A percentile compares a stretch with the other conserved stretches of the same genome.
These are phyloP conservation scores for Pinus taeda DNA, from an alignment of 75 land plant genomes.

Conservation along the genomic window DNA sequence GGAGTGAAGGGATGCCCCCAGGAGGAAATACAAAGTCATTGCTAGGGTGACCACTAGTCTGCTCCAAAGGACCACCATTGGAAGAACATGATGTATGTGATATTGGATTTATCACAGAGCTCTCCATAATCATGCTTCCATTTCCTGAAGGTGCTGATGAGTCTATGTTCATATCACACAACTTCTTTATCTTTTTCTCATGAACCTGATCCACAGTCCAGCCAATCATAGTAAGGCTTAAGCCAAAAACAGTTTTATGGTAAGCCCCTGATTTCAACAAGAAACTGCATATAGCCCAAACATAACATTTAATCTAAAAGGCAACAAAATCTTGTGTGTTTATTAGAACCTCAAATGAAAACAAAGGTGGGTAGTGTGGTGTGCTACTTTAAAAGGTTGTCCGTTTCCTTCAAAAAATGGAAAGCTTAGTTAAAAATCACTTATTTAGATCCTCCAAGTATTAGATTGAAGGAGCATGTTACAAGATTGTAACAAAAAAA, in stretches of 20 bases:
- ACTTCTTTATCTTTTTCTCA: slow-evolving; percentile 83
- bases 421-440: too few species aligned
- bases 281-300: neutral
- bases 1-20: slow-evolving; percentile 81
- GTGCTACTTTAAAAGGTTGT: neutral
- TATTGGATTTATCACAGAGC: slow-evolving; percentile 24
- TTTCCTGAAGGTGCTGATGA: slow-evolving; percentile 40
- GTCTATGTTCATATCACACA: slow-evolving; percentile 62
- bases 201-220: slow-evolving; percentile 62
- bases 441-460: neutral
- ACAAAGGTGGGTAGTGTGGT: neutral
- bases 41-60: slow-evolving; percentile 18
- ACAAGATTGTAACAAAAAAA: neutral
- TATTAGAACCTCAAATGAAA: neutral
- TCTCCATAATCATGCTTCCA: slow-evolving; percentile 32
- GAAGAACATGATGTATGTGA: slow-evolving; percentile 14
- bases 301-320: neutral
- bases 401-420: too few species aligned
- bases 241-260: neutral
- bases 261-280: neutral
- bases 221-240: neutral
- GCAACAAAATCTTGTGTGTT: neutral
- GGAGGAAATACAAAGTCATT: slow-evolving; percentile 67
- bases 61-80: slow-evolving; percentile 53
- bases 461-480: neutral